Evolutionary conservation across 495 filamentous ascomycete genomes (phyloP), one percentile per base, ranked within the genome.

Genomic region (Hypoxylon intermedium): DNA sequence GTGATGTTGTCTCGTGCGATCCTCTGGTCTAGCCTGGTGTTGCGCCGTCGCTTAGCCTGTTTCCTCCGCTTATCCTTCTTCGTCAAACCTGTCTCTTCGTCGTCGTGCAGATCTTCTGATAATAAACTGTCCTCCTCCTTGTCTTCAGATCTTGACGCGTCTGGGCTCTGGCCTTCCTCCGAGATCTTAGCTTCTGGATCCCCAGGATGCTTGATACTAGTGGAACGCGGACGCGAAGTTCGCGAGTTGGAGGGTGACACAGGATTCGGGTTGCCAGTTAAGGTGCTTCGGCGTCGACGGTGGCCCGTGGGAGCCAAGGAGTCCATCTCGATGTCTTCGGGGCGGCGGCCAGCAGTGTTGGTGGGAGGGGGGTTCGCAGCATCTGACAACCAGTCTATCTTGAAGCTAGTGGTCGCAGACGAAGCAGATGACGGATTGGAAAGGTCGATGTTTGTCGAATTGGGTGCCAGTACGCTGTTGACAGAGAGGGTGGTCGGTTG

Each of bases 11-110:
- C 80, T 58, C 73, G 79, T 16, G 77, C 86, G 68, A 93, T 85
- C 44, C 88, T 83, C 67, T 91, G 88, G 76, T 93, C 90, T 53
- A 93, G 70, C 67, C 81, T 79, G 12, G 84, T 87, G 71, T 89
- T 88, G 58, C 84, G 81, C 71, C 80, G 76, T 70, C 85, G 80
- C 71, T 87, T 83, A 53, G 83, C 77, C 57, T 82, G 83, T 62
- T 89, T 82, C 65, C 86, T 83, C 60, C 82, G 81, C 69, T 80
- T 83, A 62, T 93, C 89, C 53, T 80, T 82, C 55, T 80, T 81
- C 31, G 91, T 96, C 60, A 97, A 78, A 7, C 91, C 92, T 0
- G 90, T 88, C 78, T 96, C 92, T 73, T 95, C 92, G 70, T 97
- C 92, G 73, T 93, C 90, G 52, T 89, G 85, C n/a, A 88, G 71